Conservation (phyloP, 176 grass and related monocot species). For the Melocanna baccifera region DNA sequence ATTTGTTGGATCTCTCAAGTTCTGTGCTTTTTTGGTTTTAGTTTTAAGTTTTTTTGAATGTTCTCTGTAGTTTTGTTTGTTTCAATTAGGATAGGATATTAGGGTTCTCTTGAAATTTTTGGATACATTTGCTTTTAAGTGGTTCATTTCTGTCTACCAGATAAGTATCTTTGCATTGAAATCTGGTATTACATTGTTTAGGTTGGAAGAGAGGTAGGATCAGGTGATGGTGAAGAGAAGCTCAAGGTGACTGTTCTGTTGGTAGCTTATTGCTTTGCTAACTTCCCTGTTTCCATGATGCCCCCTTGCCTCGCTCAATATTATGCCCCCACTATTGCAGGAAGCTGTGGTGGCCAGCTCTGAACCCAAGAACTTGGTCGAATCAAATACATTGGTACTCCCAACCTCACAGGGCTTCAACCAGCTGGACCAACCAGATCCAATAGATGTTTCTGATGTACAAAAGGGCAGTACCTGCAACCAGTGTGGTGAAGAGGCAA, state of each 20-base stretch:
- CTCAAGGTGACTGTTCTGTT: constrained; percentile 41
- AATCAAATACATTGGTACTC: constrained; percentile 27
- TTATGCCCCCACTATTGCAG: constrained; percentile 29
- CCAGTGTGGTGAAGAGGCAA: constrained; percentile 51
- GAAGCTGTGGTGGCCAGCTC: constrained; percentile 22
- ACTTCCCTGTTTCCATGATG: constrained; percentile 8
- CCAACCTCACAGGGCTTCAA: constrained; percentile 24
- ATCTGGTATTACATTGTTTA: constrained; percentile 33
- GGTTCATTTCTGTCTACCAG: constrained; percentile 8
- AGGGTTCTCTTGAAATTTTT: constrained; percentile 8
- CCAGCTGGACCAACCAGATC: constrained; percentile 44
- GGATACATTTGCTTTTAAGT: constrained; percentile 7
- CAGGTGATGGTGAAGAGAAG: constrained; percentile 25
- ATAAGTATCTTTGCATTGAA: constrained; percentile 14
- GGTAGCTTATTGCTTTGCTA: constrained; percentile 9
- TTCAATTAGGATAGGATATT: constrained; percentile 2
- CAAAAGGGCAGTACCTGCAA: constrained; percentile 39
- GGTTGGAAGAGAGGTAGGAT: constrained; percentile 40
- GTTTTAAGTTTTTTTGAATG: constrained; percentile 1
- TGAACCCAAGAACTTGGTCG: constrained; percentile 33
- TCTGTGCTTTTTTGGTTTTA: background rate
- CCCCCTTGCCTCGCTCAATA: constrained; percentile 3
- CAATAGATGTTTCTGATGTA: constrained; percentile 32
- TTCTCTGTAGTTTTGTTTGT: constrained; percentile 1
- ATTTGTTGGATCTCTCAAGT: constrained; percentile 5